A percentile compares a stretch with the other conserved stretches of the same genome.
Conservation (phyloP, 2,329 filamentous ascomycete species). For the Curvularia verruculosa region DNA sequence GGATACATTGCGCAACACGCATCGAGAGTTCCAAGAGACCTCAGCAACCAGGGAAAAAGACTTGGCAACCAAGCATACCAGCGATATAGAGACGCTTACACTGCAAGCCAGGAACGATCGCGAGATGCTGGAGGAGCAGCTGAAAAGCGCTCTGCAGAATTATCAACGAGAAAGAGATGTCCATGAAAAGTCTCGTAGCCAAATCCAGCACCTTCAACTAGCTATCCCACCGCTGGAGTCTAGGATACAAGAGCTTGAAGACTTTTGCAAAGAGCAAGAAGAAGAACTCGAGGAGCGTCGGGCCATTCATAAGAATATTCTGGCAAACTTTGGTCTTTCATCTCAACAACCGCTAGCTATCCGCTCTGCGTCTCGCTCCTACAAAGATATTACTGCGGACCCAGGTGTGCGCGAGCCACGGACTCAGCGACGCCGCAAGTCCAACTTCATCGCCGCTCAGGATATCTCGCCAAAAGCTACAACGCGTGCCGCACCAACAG, state of each 20-base stretch:
- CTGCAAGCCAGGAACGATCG: conserved; percentile 21
- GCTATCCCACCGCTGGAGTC: conserved; percentile 27
- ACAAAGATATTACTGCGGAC: conserved; percentile 17
- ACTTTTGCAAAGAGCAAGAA: conserved; percentile 37
- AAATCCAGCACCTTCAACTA: conserved; percentile 25
- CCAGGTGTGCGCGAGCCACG: conserved; percentile 20
- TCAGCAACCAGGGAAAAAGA: conserved; percentile 25
- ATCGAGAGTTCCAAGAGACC: conserved; percentile 27
- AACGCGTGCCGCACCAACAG: conserved; percentile 6
- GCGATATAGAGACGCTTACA: conserved; percentile 22
- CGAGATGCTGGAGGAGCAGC: conserved; percentile 24
- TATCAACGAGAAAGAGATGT: conserved; percentile 10
- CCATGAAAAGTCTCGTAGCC: conserved; percentile 22
- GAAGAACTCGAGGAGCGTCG: conserved; percentile 37
- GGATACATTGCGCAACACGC: conserved; percentile 23
- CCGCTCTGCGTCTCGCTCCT: conserved; percentile 18
- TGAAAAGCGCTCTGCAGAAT: conserved; percentile 21
- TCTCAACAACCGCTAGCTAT: conserved; percentile 19
- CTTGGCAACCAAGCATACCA: conserved; percentile 25
- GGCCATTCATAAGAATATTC: conserved; percentile 32
- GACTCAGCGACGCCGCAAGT: conserved; percentile 36
- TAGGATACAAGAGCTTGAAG: conserved; percentile 34
- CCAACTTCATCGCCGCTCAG: conserved; percentile 18
- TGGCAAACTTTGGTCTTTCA: conserved; percentile 33
- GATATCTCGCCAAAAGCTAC: conserved; percentile 10